Evolutionary conservation across 805 yeast species (phyloP), one percentile per base, ranked within the genome.

Genomic region (Spathaspora passalidarum): DNA sequence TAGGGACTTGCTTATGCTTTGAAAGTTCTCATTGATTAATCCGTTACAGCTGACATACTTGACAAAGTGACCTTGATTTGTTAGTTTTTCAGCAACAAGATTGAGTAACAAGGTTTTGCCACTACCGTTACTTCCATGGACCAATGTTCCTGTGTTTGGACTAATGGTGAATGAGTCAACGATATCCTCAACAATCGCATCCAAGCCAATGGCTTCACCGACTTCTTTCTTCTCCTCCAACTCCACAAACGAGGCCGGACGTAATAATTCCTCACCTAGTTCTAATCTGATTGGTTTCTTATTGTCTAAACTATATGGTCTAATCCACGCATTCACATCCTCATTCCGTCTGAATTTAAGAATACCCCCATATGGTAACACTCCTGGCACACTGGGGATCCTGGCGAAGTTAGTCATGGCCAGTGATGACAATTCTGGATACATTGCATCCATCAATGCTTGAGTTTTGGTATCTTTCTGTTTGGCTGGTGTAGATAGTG

Each of bases 121-220:
- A 49, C 88, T 78, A 0, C 97, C 97, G 1, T 87, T 69, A 18
- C 82, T 65, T 0, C 97, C 98, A 53, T 81, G 76, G 0, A 91
- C 56, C 44, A 89, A 65, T 0, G 81, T 68, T 1, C 92, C 88
- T 6, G 74, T 60, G 42, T 72, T 73, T 5, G 76, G 57, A 22
- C 68, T 77, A 35, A 74, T 62, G 5, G 69, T 56, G 2, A 82
- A 54, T 0, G 74, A 59, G 6, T 69, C 70, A 5, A 64, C 52
- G 9, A 81, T 54, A 3, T 67, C 64, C 0, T 59, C 63, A 9
- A 83, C 53, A 5, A 71, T 55, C 2, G 63, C 55, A 22, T 81
- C 83, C 38, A 82, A 70, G 0, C 94, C 96, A 35, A 86, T 78
- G 3, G 81, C 49, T 4, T 49, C 40, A 5, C 43, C 44, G 2